Evolutionary conservation across 352 stramenopile species (phyloP), one percentile per base, ranked within the genome.

Genomic region (Globisporangium lucens): DNA sequence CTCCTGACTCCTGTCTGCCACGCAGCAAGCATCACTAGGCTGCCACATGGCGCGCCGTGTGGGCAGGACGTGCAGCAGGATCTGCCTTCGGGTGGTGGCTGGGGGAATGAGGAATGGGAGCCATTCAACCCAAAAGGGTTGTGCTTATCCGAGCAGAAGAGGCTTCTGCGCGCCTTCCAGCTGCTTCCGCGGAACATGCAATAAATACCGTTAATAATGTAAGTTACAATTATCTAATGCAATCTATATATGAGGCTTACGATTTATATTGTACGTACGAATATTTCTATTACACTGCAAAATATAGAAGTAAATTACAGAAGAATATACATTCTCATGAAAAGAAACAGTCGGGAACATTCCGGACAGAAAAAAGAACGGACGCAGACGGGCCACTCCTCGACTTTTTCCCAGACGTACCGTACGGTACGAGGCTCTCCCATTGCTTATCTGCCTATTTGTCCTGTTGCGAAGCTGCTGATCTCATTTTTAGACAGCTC

Each of bases 401-500:
- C 33, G 12, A 6, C 27, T 52, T 62, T 51, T 49, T 24, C 22
- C 38, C 15, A 6, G 15, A 41, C 27, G n/a, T n/a, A 22, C 17
- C 15, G 43, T 49, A 49, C 20, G 5, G 35, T 27, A 43, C 30
- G 20, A 33, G 30, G 56, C 56, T 61, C 56, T 65, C 38, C 60
- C 60, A 65, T 51, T n/a, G 4, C 2, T 20, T 3, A 22, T 22
- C 20, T 49, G 41, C 35, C 36, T 33, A 6, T 33, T 33, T 33
- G 30, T 33, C 4, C 30, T 33, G 38, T 51, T 51, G 43, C 6
- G 43, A 22, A 51, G 43, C 43, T 51, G 43, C 17, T 51, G 17
- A 51, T 51, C 43, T 51, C 43, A 51, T 58, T 65, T 41, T 30
- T n/a, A 36, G 60, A 65, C 43, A 33, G 46, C 46, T 41, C 59